A percentile compares a stretch with the other conserved stretches of the same genome.
These are phyloP conservation scores for Neospora caninum DNA, from an alignment of 169 alveolate species.

Conservation along the genomic window DNA sequence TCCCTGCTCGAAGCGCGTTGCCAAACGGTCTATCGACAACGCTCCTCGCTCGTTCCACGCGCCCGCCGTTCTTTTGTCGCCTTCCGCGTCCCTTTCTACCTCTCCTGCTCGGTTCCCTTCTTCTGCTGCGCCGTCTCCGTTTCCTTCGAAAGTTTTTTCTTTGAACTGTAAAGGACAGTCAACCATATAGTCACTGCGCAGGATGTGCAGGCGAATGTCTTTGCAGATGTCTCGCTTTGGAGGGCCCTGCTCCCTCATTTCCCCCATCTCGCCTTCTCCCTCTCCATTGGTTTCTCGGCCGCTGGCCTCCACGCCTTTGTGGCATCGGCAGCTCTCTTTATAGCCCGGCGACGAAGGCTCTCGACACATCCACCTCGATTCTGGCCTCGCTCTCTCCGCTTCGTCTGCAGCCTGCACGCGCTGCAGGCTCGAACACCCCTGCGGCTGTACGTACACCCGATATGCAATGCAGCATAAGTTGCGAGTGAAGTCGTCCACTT, in stretches of 20 bases:
- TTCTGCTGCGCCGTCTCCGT: no score
- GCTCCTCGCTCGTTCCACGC: not conserved
- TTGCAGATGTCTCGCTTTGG: not conserved
- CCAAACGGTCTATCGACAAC: not conserved
- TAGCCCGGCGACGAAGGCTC: no score
- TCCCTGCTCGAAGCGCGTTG: not conserved
- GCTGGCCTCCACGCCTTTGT: no score
- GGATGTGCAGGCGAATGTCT: constrained; percentile 41
- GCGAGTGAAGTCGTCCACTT: not conserved
- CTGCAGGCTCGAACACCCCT: not conserved
- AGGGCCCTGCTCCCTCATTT: not conserved
- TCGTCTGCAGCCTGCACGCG: not conserved
- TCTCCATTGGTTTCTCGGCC: not conserved
- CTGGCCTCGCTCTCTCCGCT: not conserved
- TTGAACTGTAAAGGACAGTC: no score
- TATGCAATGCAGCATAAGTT: not conserved
- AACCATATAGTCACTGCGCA: constrained; percentile 49
- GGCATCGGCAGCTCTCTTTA: no score
- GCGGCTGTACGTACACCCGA: constrained; percentile 22
- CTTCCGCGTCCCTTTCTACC: no score
- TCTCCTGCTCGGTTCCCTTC: not conserved
- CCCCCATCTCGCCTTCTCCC: not conserved
- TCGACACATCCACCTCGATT: not conserved
- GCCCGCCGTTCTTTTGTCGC: not conserved
- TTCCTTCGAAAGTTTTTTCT: no score